Evolutionary conservation across 2,329 filamentous ascomycete species (phyloP).

Genomic region (Sordariomycetes sp.): DNA sequence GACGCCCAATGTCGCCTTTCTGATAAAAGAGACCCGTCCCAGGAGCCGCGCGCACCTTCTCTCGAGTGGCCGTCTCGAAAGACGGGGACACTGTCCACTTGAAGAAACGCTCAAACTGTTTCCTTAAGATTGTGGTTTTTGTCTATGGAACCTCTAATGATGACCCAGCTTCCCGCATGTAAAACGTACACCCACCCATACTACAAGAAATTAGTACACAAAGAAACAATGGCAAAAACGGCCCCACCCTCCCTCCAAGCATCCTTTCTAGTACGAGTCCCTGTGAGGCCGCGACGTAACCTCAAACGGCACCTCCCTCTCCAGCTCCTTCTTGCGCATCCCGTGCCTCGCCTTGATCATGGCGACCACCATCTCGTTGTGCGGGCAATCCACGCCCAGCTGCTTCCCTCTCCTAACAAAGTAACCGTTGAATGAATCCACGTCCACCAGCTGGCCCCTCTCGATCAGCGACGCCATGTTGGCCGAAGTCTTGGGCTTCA

Average conservation of each 20-base stretch:
- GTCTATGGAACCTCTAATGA: too few species aligned
- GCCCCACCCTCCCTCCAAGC: background rate
- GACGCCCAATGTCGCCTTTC: too few species aligned
- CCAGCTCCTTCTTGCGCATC: slow-evolving; percentile 16
- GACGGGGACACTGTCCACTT: too few species aligned
- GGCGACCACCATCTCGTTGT: slow-evolving; percentile 60
- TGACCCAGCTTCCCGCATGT: background rate
- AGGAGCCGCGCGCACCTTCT: too few species aligned
- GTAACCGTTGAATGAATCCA: slow-evolving; percentile 82
- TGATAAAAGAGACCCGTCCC: too few species aligned
- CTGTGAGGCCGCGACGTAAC: slow-evolving; percentile 14
- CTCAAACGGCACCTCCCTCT: slow-evolving; percentile 19
- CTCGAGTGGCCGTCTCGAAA: too few species aligned
- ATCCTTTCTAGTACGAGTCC: background rate
- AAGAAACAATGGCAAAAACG: background rate
- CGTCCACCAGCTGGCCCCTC: slow-evolving; percentile 52
- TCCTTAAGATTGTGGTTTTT: too few species aligned
- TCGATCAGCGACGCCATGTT: slow-evolving; percentile 56
- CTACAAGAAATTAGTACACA: slow-evolving; percentile 5
- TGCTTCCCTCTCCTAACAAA: slow-evolving; percentile 61
- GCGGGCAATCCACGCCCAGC: slow-evolving; percentile 55
- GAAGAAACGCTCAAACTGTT: too few species aligned
- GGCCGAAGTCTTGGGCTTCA: slow-evolving; percentile 37
- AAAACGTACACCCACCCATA: slow-evolving; percentile 2
- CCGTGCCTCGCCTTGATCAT: slow-evolving; percentile 58